Conservation (phyloP, 345 rosid species). For the Trapa bicornis region DNA sequence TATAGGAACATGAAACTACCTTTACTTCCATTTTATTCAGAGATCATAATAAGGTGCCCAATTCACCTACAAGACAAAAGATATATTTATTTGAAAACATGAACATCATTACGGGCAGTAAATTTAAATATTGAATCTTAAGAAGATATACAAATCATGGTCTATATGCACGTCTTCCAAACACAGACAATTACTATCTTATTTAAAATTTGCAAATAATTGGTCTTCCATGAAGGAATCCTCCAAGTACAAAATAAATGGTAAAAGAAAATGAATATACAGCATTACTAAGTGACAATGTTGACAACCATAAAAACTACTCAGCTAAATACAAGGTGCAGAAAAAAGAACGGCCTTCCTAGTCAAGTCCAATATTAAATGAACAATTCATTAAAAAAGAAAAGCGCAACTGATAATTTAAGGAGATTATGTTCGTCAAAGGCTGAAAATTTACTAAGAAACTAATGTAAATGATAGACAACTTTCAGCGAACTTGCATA, state of each 20-base stretch:
- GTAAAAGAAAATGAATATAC: background rate
- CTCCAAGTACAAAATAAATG: background rate
- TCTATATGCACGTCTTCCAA: conserved; percentile 2
- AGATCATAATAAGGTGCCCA: conserved; percentile 88
- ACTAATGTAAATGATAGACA: background rate
- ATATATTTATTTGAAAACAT: conserved; percentile 74
- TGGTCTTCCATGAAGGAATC: background rate
- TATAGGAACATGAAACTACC: conserved; percentile 71
- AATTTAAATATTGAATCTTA: conserved; percentile 16
- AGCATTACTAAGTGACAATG: background rate
- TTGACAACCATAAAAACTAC: background rate
- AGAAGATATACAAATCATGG: conserved; percentile 7
- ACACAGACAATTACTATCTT: background rate
- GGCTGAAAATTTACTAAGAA: conserved; percentile 6
- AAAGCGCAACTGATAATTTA: too few relatives aligned
- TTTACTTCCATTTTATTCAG: conserved; percentile 97
- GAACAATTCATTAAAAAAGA: too few relatives aligned
- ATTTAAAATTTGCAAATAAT: background rate
- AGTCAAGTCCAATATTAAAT: too few relatives aligned
- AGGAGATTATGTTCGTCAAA: too few relatives aligned
- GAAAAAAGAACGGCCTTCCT: background rate
- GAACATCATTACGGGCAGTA: conserved; percentile 46
- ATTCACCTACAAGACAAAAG: conserved; percentile 99
- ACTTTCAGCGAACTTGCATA: background rate
- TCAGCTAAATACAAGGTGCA: background rate